These are phyloP conservation scores for Pythium pyrilobum DNA, from an alignment of 352 stramenopile species.

Conservation along the genomic window DNA sequence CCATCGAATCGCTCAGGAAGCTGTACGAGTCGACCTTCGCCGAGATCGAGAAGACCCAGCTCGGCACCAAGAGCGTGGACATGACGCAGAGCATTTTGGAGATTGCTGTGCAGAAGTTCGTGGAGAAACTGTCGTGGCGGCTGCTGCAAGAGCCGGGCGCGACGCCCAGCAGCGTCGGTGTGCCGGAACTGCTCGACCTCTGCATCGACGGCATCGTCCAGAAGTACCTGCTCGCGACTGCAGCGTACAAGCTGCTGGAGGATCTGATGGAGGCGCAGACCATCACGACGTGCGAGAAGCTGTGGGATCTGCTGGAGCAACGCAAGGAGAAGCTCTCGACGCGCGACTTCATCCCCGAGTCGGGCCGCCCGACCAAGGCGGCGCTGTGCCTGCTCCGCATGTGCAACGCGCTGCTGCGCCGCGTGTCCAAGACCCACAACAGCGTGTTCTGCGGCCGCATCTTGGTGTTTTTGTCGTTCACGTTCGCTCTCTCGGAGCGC, in stretches of 20 bases:
- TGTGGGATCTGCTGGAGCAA: conserved; percentile 79
- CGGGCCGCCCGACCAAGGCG: conserved; percentile 64
- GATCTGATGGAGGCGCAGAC: conserved; percentile 86
- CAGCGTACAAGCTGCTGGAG: conserved; percentile 82
- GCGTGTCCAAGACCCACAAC: conserved; percentile 86
- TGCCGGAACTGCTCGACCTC: conserved; percentile 69
- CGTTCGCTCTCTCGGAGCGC: conserved; percentile 77
- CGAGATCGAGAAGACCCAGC: conserved; percentile 10
- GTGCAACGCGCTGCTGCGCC: conserved; percentile 80
- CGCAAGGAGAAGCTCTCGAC: conserved; percentile 73
- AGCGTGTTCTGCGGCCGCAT: conserved; percentile 89
- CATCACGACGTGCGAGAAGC: conserved; percentile 79
- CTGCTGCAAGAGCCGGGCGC: conserved; percentile 55
- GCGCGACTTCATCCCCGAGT: conserved; percentile 58
- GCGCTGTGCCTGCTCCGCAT: conserved; percentile 76
- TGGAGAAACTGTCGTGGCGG: conserved; percentile 72
- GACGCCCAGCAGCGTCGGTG: conserved; percentile 49
- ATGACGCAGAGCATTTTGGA: conserved; percentile 62
- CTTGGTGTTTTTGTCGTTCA: conserved; percentile 83
- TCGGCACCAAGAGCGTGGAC: conserved; percentile 24
- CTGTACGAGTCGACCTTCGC: conserved; percentile 38
- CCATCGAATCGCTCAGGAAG: conserved; percentile 38
- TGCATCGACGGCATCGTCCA: conserved; percentile 71
- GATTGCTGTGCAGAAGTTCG: conserved; percentile 74
- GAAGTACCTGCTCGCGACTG: conserved; percentile 61